Conservation (phyloP, 306 rosid genomes). For the Pyrus betulifolia region DNA sequence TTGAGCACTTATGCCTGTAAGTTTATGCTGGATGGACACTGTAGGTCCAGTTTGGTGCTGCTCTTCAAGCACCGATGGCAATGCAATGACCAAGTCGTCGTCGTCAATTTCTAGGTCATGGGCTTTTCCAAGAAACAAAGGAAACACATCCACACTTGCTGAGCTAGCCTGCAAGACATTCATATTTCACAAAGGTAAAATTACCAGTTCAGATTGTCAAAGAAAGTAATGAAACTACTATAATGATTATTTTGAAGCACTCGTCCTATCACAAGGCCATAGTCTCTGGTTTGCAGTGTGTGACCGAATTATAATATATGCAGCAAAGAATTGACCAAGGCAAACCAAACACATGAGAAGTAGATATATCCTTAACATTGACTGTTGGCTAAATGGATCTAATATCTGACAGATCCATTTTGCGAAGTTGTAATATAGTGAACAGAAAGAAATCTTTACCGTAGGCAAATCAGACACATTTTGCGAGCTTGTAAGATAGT, state of each 20-base stretch:
- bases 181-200: not conserved
- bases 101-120: slow-evolving; percentile 42
- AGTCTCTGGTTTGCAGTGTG: not conserved
- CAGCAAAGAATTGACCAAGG: not conserved
- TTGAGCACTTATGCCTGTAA: slow-evolving; percentile 54
- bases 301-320: not conserved
- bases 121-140: slow-evolving; percentile 47
- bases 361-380: not conserved
- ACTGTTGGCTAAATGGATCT: not conserved
- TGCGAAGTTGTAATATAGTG: not conserved
- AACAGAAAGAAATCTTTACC: slow-evolving; percentile 34
- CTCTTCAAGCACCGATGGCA: slow-evolving; percentile 30
- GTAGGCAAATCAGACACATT: slow-evolving; percentile 34
- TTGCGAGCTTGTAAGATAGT: slow-evolving; percentile 41
- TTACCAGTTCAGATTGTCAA: not conserved
- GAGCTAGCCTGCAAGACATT: slow-evolving; percentile 45
- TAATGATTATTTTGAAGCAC: not conserved
- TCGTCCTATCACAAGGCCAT: too few species aligned
- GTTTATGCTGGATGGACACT: slow-evolving; percentile 61
- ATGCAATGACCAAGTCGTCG: slow-evolving; percentile 39
- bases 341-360: not conserved
- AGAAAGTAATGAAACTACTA: not conserved
- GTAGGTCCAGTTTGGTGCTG: slow-evolving; percentile 26
- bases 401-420: not conserved
- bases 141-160: slow-evolving; percentile 67